A percentile compares a stretch with the other conserved stretches of the same genome.
Evolutionary conservation across 306 rosid genomes (phyloP).

Genomic region (Sesbania bispinosa): DNA sequence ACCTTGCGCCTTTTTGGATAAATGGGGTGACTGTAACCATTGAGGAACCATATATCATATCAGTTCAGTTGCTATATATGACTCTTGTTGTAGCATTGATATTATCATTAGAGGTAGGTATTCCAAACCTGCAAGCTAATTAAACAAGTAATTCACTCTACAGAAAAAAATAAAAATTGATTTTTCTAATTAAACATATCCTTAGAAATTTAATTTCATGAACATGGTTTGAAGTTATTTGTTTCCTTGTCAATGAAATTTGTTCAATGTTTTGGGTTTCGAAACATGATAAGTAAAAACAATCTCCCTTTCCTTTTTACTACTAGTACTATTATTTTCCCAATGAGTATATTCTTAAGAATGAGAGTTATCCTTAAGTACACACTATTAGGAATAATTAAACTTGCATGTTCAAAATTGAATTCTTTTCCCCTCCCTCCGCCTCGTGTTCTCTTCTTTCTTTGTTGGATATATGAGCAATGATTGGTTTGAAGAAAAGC

Average conservation of each 20-base stretch:
- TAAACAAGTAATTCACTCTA: too few relatives aligned
- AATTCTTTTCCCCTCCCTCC: background rate
- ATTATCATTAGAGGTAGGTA: too few relatives aligned
- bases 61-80: too few relatives aligned
- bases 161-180: too few relatives aligned
- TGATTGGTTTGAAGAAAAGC: slow-evolving; percentile 28
- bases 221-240: background rate
- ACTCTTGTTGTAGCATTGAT: too few relatives aligned
- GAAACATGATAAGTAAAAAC: slow-evolving; percentile 3
- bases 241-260: too few relatives aligned
- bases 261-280: background rate
- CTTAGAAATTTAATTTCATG: too few relatives aligned
- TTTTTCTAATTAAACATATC: too few relatives aligned
- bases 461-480: slow-evolving; percentile 11
- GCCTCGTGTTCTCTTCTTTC: background rate
- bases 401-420: slow-evolving; percentile 15
- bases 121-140: too few relatives aligned
- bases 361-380: background rate
- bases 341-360: background rate
- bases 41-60: too few relatives aligned
- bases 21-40: too few relatives aligned
- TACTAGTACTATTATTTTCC: background rate
- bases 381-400: background rate
- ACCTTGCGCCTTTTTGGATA: background rate
- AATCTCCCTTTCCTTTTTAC: background rate